Evolutionary conservation across 2,329 filamentous ascomycete species (phyloP), one percentile per base, ranked within the genome.

Genomic region (Penicillium sp.): DNA sequence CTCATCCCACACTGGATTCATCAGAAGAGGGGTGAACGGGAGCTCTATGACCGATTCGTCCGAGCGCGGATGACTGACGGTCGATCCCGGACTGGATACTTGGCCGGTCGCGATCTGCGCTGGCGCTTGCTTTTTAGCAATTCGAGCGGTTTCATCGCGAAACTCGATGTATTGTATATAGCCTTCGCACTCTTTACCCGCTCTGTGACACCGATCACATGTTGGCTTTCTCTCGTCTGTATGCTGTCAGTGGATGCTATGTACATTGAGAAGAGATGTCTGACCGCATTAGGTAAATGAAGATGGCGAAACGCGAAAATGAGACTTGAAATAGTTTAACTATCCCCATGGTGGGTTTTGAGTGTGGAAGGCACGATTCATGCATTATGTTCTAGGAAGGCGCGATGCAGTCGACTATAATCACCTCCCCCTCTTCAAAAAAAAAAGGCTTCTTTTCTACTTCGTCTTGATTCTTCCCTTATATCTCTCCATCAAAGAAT

Each of bases 171-270:
- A 60, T 19, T 54, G 44, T 2, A 53, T 24, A 49, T 63, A 63
- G n/a, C 61, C 59, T 1, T 58, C 55, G 21, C 61, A 62, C 9
- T 55, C 22, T 9, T 54, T 47, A 8, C 54, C 51, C 13, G 49
- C 52, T 22, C 58, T 63, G 10, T 27, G 45, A 33, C 57, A 63
- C 3, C 61, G 59, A 8, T 55, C 43, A 35, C 61, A 63, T 21
- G 31, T 35, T 7, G 61, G 61, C 37, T 58, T 59, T 21, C 14
- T 49, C 49, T 63, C 59, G n/a, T 62, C 61, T 63, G 29, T 19
- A 29, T 22, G 14, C 13, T 3, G 45, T 60, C n/a, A 60, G 51
- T 22, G 10, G 11, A 45, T n/a, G 22, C 10, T 29, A 16, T 49
- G 1, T 3, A 39, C 5, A 9, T 39, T 42, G 26, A 42, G 7